phyloP scores from a whole-genome alignment of 306 rosid genomes.

The Glycine latifolia region DNA sequence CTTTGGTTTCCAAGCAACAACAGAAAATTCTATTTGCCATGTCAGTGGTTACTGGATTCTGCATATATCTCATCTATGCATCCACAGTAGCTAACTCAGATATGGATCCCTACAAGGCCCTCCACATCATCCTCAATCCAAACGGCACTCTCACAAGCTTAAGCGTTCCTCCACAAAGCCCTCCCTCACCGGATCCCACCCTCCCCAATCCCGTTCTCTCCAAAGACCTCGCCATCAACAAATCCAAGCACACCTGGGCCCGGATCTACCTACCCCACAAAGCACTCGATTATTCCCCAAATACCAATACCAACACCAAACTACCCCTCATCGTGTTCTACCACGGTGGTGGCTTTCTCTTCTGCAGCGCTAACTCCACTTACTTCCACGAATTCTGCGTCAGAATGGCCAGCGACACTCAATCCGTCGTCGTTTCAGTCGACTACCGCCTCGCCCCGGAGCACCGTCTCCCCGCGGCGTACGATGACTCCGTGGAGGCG shows the following conservation, averaged over 20 bases:
- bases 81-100: conserved; percentile 9
- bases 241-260: conserved; percentile 54
- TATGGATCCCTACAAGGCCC: conserved; percentile 57
- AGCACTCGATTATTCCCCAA: conserved; percentile 21
- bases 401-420: conserved; percentile 37
- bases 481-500: conserved; percentile 58
- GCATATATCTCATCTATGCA: background rate
- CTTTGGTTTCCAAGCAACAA: background rate
- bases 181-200: conserved; percentile 53
- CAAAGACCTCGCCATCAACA: conserved; percentile 56
- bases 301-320: background rate
- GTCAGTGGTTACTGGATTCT: background rate
- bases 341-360: conserved; percentile 71
- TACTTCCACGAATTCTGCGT: conserved; percentile 49
- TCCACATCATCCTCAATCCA: conserved; percentile 50
- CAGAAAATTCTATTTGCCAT: background rate
- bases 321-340: conserved; percentile 55
- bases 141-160: conserved; percentile 61
- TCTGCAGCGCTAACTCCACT: conserved; percentile 51
- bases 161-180: conserved; percentile 33
- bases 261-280: conserved; percentile 57
- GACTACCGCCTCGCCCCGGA: conserved; percentile 65
- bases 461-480: conserved; percentile 63
- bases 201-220: conserved; percentile 49
- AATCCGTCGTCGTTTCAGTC: conserved; percentile 58